Base-by-base conservation (phyloP, 345 rosid genomes). In the Combretum micranthum region DNA sequence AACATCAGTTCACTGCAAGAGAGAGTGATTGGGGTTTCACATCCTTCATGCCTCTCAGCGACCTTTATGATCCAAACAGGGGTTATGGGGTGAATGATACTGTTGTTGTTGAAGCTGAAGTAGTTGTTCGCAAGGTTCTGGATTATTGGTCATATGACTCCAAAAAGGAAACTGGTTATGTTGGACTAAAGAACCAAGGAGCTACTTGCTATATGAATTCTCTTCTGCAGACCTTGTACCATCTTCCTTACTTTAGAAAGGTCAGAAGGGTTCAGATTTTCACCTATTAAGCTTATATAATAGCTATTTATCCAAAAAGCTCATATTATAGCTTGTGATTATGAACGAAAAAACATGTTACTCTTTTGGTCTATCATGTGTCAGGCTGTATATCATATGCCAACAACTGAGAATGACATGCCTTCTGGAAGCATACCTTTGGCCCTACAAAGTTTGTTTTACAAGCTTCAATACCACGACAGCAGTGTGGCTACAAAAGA, bases 21-120 rank as follows among this genome's bases (percentile, higher is more conserved):
- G 98, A 92, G 80, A 88, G 97, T 55, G 98, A 92, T 59, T 92
- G 98, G 98, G 98, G 98, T 37, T 92, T 92, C 74, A 92, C 98
- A 62, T 81, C 95, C 57, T 92, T 92, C 70, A 88, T 88, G 96
- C 87, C 91, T 61, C 97, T 92, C 19, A 63, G 91, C 21, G 98
- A 92, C 37, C 84, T 92, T 42, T 88, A 92, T 83, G 97, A 86
- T 55, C 91, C 90, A 16, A 60, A 32, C 46, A 88, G 89, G 65
- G 98, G 97, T 50, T 88, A 79, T 79, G 66, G 86, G 69, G 78
- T 75, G 58, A 81, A 84, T 80, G 97, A 92, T 71, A 75, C 76
- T 22, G 77, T 81, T 65, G 63, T 88, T 23, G 72, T 92, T 56
- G 98, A 92, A 80, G 98, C 98, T 74, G 98, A 92, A 75, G 97